These are phyloP conservation scores for Daldinia childiae DNA, from an alignment of 495 filamentous ascomycete species.

Conservation along the genomic window DNA sequence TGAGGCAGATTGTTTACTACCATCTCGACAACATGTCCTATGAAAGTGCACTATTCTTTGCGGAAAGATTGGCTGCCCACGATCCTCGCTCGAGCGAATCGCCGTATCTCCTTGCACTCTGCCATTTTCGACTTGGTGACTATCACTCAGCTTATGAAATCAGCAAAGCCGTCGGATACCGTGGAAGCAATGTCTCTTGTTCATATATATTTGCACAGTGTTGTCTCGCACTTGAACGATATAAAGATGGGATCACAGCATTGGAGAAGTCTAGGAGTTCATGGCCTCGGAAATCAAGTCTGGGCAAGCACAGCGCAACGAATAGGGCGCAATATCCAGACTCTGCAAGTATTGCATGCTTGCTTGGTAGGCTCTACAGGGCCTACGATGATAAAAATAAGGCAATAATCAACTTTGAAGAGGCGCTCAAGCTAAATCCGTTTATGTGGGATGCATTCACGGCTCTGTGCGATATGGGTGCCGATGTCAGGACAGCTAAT, in stretches of 20 bases:
- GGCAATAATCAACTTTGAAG: constrained; percentile 84
- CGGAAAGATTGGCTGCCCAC: constrained; percentile 83
- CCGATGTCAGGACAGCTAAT: constrained; percentile 77
- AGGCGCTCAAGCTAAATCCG: constrained; percentile 87
- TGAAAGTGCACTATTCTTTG: constrained; percentile 90
- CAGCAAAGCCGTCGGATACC: constrained; percentile 68
- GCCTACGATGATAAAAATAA: constrained; percentile 81
- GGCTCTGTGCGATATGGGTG: constrained; percentile 73
- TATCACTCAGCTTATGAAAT: constrained; percentile 72
- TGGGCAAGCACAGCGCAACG: constrained; percentile 79
- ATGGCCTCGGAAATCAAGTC: constrained; percentile 76
- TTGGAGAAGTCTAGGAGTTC: constrained; percentile 75
- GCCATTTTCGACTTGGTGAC: constrained; percentile 83
- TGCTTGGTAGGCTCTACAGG: constrained; percentile 88
- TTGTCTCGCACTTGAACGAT: constrained; percentile 78
- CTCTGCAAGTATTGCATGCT: constrained; percentile 78
- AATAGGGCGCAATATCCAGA: constrained; percentile 78
- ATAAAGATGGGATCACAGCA: constrained; percentile 80
- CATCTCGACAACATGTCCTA: constrained; percentile 90
- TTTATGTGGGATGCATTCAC: constrained; percentile 99
- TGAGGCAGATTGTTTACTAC: constrained; percentile 88
- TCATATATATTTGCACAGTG: constrained; percentile 91
- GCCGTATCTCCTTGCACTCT: constrained; percentile 82
- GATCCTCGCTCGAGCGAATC: constrained; percentile 83
- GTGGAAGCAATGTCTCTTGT: constrained; percentile 82